These are phyloP conservation scores for Carallia pectinifolia DNA, from an alignment of 345 rosid species.

Conservation along the genomic window DNA sequence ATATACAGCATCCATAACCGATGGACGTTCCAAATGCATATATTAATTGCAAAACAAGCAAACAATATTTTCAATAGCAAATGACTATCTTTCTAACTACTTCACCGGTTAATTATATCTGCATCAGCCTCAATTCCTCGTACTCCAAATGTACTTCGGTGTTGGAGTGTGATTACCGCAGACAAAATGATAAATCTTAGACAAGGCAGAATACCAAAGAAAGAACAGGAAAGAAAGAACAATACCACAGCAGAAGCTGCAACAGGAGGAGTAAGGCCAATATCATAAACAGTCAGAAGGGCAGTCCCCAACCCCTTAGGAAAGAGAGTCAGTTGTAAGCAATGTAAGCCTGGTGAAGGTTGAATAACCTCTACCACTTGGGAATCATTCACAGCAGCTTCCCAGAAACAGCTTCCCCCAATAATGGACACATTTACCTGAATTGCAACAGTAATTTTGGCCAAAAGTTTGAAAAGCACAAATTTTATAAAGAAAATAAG, in stretches of 20 bases:
- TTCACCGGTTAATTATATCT: no score
- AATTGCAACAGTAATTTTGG: constrained; percentile 4
- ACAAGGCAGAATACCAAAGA: neutral
- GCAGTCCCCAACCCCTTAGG: constrained; percentile 88
- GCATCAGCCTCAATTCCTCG: no score
- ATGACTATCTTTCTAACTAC: no score
- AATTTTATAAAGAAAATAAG: neutral
- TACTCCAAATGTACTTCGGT: no score
- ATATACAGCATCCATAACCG: no score
- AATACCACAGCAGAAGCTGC: constrained; percentile 75
- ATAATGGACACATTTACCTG: constrained; percentile 80
- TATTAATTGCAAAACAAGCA: no score
- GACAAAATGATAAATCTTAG: neutral
- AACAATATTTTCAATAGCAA: no score
- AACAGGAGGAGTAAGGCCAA: constrained; percentile 75
- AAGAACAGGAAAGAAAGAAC: constrained; percentile 10
- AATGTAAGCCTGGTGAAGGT: constrained; percentile 66
- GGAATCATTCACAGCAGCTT: constrained; percentile 76
- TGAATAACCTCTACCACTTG: constrained; percentile 73
- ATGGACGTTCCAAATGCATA: no score
- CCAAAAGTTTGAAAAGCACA: neutral
- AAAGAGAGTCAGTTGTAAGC: constrained; percentile 64
- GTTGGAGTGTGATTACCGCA: neutral
- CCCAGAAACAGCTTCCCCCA: constrained; percentile 93
- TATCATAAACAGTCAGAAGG: constrained; percentile 64